Conservation (phyloP, 2,329 filamentous ascomycete species). For the Cercospora sesami region DNA sequence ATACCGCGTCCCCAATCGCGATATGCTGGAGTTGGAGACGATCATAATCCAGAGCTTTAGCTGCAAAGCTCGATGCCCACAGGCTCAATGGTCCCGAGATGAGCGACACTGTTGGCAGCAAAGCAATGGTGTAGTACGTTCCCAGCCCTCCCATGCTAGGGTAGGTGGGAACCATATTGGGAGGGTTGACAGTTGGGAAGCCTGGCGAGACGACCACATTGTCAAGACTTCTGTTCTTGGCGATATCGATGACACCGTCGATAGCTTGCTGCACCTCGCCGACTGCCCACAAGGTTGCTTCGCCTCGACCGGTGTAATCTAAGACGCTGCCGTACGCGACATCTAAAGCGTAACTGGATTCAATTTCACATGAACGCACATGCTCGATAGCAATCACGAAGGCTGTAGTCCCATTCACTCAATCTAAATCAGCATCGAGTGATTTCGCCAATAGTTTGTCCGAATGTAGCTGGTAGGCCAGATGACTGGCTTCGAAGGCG, state of each 20-base stretch:
- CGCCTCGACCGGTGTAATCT: background rate
- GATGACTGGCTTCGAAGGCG: too few relatives aligned
- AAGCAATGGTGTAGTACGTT: background rate
- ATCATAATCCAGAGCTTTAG: background rate
- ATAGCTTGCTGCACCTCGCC: background rate
- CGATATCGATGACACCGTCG: background rate
- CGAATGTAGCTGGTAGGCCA: too few relatives aligned
- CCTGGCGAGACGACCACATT: background rate
- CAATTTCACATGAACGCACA: background rate
- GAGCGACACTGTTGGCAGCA: background rate
- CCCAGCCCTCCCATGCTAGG: background rate
- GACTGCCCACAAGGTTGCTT: background rate
- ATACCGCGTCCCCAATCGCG: background rate
- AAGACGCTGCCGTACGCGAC: background rate
- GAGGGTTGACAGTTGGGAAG: background rate
- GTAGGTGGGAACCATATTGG: background rate
- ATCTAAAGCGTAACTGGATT: background rate
- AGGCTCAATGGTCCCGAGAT: background rate
- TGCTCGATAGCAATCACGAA: background rate
- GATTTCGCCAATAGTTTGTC: too few relatives aligned
- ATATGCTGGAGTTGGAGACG: background rate
- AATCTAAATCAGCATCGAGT: too few relatives aligned
- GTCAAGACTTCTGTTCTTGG: background rate
- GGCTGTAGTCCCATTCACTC: too few relatives aligned
- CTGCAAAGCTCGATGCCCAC: background rate